Evolutionary conservation across 2,329 filamentous ascomycete genomes (phyloP), one percentile per base, ranked within the genome.

Genomic region (Neonectria coccinea): DNA sequence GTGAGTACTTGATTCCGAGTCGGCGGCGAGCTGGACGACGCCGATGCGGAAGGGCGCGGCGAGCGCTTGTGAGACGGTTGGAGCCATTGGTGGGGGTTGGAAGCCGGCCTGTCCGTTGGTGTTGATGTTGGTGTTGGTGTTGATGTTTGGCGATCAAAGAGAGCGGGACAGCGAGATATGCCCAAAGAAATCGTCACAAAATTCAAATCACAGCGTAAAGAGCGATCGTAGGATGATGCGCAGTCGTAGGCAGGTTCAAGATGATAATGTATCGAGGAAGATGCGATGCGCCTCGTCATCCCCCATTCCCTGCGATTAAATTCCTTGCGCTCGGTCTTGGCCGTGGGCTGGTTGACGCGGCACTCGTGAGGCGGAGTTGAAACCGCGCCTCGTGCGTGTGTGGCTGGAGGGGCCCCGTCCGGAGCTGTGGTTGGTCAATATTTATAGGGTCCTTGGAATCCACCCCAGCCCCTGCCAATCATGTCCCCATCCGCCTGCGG

Each of bases 361-460:
- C 72, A 73, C 61, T 72, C 51, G 51, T 59, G 72, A 66, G 72
- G 72, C 72, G 72, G 63, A 72, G 72, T 71, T 72, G 72, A 73
- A 67, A 74, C 72, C 67, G 64, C 66, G 70, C 72, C 69, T 70
- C 65, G 52, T 63, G 42, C 65, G 18, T 45, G 66, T 71, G 72
- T 74, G 72, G 72, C 72, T 74, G 67, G 66, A 58, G 55, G 11
- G 12, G 41, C 5, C 25, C 25, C 11, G 9, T 18, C 1, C 4
- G 4, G 1, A 2, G 2, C 16, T 41, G 3, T 61, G 52, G 70
- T 72, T 74, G 69, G 72, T 18, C 44, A 54, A 44, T 73, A 74
- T 73, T 69, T 65, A 72, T 74, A 74, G 70, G 63, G 56, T 53
- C 47, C 22, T 56, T 36, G 48, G 18, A 31, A 12, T 33, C 20